A percentile compares a stretch with the other conserved stretches of the same genome.
Conservation (phyloP, 331 rosid genomes). For the Quercus tomentella region DNA sequence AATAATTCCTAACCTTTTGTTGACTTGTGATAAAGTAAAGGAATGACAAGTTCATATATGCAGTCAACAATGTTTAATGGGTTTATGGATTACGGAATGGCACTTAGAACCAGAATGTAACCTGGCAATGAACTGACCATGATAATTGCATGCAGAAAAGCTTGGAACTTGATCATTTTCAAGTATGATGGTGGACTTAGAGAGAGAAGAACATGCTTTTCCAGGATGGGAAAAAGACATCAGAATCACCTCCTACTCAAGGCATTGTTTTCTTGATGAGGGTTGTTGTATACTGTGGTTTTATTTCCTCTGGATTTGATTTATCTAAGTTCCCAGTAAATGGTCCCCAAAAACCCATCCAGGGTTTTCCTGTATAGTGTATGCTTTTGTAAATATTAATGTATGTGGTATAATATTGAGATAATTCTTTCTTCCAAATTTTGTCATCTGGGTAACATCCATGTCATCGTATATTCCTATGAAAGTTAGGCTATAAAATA, state of each 20-base stretch:
- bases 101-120: background rate
- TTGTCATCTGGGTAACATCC: background rate
- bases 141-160: background rate
- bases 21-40: constrained; percentile 8
- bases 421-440: background rate
- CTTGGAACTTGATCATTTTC: background rate
- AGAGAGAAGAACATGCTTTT: background rate
- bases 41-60: constrained; percentile 8
- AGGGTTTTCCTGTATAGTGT: background rate
- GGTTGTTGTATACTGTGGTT: background rate
- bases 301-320: background rate
- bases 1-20: constrained; percentile 9
- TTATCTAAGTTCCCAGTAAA: background rate
- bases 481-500: background rate
- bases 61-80: constrained; percentile 8
- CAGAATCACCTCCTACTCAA: background rate
- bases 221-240: background rate
- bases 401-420: background rate
- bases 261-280: background rate
- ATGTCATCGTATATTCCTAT: background rate
- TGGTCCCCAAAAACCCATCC: too few relatives aligned
- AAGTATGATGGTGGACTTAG: background rate
- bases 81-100: constrained; percentile 3
- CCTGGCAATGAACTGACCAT: background rate
- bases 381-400: background rate